Percentiles rank a stretch among this genome's conserved stretches.
Conservation (phyloP, 345 rosid species). For the Eucalyptus guilfoylei region DNA sequence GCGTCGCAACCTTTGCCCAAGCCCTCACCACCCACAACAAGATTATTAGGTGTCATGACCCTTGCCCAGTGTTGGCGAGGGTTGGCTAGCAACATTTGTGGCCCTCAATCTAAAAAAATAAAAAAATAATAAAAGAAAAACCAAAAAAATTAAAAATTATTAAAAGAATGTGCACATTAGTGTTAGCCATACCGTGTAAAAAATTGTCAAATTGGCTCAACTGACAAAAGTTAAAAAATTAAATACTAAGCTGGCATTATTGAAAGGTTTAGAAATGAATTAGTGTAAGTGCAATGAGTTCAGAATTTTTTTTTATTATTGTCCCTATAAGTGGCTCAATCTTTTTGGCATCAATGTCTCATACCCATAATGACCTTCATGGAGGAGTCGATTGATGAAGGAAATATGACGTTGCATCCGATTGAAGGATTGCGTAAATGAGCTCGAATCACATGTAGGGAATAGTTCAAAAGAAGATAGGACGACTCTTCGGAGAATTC, state of each 20-base stretch:
- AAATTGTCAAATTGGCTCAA: too few relatives aligned
- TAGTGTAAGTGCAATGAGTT: too few relatives aligned
- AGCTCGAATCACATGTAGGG: not conserved
- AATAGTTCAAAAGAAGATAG: not conserved
- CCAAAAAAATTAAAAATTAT: too few relatives aligned
- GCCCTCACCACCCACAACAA: not conserved
- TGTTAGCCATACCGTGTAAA: accelerated
- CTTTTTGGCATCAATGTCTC: not conserved
- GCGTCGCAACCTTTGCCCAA: accelerated
- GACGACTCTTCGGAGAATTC: not conserved
- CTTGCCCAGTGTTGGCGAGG: not conserved
- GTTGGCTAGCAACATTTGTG: not conserved
- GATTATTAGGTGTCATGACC: not conserved
- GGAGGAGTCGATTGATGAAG: not conserved
- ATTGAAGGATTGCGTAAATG: not conserved
- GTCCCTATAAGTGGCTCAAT: not conserved
- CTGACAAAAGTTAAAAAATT: not conserved
- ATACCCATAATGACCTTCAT: not conserved
- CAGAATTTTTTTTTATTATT: too few relatives aligned
- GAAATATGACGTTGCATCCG: not conserved
- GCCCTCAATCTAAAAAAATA: accelerated
- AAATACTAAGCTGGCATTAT: not conserved
- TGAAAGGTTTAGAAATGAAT: not conserved
- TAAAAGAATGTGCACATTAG: too few relatives aligned
- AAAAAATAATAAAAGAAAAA: too few relatives aligned